Evolutionary conservation across 2,329 filamentous ascomycete genomes (phyloP), one percentile per base, ranked within the genome.

Genomic region (Zasmidium angulare): DNA sequence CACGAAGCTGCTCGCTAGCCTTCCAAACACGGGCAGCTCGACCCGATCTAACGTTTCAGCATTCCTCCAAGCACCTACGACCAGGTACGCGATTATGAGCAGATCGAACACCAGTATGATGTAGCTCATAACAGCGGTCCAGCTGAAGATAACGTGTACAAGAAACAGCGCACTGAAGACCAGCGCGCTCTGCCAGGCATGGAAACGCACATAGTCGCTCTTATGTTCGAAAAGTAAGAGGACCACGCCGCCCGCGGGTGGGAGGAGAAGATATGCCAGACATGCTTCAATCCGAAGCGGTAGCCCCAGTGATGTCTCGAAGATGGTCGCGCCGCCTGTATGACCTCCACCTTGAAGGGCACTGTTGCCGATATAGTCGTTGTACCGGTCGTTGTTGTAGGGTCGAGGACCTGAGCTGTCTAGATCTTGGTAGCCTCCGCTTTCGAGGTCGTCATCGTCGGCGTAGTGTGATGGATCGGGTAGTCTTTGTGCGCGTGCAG

Each of bases 121-220:
- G 90, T 91, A 97, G 62, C 89, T 93, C 1, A 98, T 79, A 56
- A 96, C 86, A 1, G 81, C 82, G 22, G 90, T 93, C 89, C 91
- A 96, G 12, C 87, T 88, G 75, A 98, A 88, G 46, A 98, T 78
- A 40, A 98, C 82, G 72, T 98, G 93, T 22, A 97, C 67, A 53
- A 96, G 76, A 75, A 93, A 85, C 59, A 86, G 71, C 11, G 65
- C 69, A 12, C 64, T 66, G 56, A 72, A 73, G 31, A 72, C 54
- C 51, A 74, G 56, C 26, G 71, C 68, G 19, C 64, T 68, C 77
- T 99, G 95, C 93, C 95, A 99, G 7, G 95, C 95, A 75, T 99
- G 95, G 68, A 98, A 98, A 64, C 95, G 85, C 58, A 99, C 95
- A 76, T 96, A 99, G 77, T 99, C 95, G 72, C 92, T 97, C 80